These are phyloP conservation scores for Pharus latifolius DNA, from an alignment of 176 grass and related monocot species.

Conservation along the genomic window DNA sequence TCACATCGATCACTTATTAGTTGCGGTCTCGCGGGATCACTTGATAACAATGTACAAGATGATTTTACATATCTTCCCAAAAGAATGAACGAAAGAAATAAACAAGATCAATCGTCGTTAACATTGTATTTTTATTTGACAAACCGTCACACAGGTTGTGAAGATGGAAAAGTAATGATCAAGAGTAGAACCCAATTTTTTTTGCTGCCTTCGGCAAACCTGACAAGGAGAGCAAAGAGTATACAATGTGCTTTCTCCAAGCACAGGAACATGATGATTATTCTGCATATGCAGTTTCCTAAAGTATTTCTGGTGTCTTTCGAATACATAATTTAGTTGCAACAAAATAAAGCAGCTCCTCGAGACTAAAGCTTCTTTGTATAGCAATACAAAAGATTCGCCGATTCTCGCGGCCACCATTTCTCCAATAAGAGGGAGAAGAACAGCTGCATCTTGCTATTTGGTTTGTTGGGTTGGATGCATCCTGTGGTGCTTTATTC, in stretches of 20 bases:
- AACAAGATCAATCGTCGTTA: background rate
- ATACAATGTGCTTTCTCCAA: too few species aligned
- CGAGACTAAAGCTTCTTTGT: background rate
- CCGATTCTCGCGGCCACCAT: background rate
- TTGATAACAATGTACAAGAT: background rate
- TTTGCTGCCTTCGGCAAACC: too few species aligned
- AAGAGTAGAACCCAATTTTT: too few species aligned
- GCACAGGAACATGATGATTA: too few species aligned
- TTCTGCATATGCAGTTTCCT: too few species aligned
- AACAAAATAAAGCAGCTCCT: background rate
- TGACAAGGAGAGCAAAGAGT: too few species aligned
- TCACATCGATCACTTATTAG: background rate
- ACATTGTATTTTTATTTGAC: slow-evolving; percentile 1
- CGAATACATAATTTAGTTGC: background rate
- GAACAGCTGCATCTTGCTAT: background rate
- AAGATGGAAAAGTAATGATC: too few species aligned
- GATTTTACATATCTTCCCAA: background rate
- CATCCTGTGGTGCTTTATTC: background rate
- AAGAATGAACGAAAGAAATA: background rate
- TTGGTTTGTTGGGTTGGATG: background rate
- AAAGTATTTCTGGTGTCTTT: background rate
- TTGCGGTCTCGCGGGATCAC: background rate
- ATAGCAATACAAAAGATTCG: background rate
- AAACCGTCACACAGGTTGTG: slow-evolving; percentile 2
- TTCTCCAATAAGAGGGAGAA: background rate